These are phyloP conservation scores for Diaporthe helianthi DNA, from an alignment of 2,329 filamentous ascomycete genomes.

Conservation along the genomic window DNA sequence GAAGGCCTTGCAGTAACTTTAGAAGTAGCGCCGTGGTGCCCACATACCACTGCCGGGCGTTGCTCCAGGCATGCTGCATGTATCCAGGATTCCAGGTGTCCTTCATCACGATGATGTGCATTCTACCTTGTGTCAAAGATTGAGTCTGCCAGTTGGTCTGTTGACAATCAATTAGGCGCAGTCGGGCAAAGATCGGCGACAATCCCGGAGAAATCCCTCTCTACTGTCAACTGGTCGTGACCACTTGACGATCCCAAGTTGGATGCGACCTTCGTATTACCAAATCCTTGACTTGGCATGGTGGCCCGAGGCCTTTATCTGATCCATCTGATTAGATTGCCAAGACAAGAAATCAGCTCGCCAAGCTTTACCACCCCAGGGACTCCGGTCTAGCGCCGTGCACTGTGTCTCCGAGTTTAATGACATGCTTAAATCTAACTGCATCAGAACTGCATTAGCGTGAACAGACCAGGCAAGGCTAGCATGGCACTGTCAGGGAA, in stretches of 20 bases:
- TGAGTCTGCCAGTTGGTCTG: too few relatives aligned
- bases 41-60: too few relatives aligned
- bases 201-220: slow-evolving; percentile 6
- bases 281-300: not conserved
- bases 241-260: slow-evolving; percentile 2
- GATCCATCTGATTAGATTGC: slow-evolving; percentile 30
- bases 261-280: slow-evolving; percentile 18
- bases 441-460: not conserved
- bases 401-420: slow-evolving; percentile 13
- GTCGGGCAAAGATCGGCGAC: not conserved
- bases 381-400: not conserved
- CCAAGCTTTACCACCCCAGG: not conserved
- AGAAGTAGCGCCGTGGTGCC: too few relatives aligned
- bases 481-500: too few relatives aligned
- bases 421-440: not conserved
- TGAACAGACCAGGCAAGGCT: not conserved
- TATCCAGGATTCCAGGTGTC: too few relatives aligned
- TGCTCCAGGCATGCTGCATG: too few relatives aligned
- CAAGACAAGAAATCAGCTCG: not conserved
- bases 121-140: not conserved
- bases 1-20: too few relatives aligned
- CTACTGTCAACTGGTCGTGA: not conserved
- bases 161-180: not conserved
- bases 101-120: not conserved
- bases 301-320: slow-evolving; percentile 9